Percentiles rank a stretch among this genome's conserved stretches.
These are phyloP conservation scores for Metschnikowia amazonensis DNA, from an alignment of 805 yeast genomes.

Conservation along the genomic window DNA sequence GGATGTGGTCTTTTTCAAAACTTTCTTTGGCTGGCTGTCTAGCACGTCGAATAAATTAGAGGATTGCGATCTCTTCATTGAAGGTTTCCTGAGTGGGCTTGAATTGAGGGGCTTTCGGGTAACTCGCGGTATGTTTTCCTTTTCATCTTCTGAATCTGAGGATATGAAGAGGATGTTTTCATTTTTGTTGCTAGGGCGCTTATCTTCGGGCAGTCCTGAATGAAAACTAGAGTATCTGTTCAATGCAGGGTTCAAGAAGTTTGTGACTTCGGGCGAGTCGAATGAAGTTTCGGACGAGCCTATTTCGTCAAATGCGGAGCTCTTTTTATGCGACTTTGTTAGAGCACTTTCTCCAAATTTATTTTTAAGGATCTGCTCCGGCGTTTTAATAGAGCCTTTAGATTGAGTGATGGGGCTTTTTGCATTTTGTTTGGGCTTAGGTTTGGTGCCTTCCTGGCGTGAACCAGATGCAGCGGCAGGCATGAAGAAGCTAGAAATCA, in stretches of 20 bases:
- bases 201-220: constrained; percentile 16
- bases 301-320: constrained; percentile 18
- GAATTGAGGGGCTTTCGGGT: not conserved
- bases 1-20: constrained; percentile 15
- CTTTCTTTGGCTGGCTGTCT: constrained; percentile 23
- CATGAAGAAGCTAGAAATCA: constrained; percentile 29
- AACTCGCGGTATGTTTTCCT: constrained; percentile 11
- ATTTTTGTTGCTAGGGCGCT: not conserved
- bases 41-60: constrained; percentile 19
- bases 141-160: constrained; percentile 11
- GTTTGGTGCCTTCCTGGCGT: not conserved
- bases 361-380: constrained; percentile 5
- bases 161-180: constrained; percentile 9
- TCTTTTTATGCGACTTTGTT: constrained; percentile 9
- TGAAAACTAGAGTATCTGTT: constrained; percentile 11
- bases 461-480: constrained; percentile 6
- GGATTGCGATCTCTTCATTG: constrained; percentile 21
- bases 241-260: constrained; percentile 33
- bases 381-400: constrained; percentile 1
- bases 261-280: constrained; percentile 35
- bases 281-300: constrained; percentile 31
- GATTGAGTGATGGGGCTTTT: not conserved
- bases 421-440: not conserved
- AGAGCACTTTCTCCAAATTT: constrained; percentile 4
- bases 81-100: constrained; percentile 10